Base-by-base conservation (phyloP, 768 basidiomycete species). In the Solioccasus polychromus region DNA sequence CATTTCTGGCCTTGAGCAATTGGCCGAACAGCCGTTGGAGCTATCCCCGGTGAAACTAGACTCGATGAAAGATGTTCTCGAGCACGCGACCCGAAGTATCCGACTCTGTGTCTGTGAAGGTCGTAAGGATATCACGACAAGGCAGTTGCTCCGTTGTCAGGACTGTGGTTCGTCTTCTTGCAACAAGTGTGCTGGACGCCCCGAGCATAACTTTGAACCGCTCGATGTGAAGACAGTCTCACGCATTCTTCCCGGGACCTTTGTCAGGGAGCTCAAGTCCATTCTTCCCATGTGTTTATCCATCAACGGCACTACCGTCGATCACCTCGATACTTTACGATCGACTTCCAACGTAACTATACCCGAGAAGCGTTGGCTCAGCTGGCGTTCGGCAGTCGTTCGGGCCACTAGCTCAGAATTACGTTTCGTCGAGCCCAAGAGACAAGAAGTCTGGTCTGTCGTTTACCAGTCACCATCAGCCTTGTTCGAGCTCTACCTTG, bases 61-160 rank as follows among this genome's bases (percentile, higher is more conserved):
- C 17, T 64, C 80, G 1, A 68, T 90, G 47, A 34, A 63, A 8
- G 71, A 78, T 22, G 70, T 95, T 17, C 74, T 95, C 28, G 62
- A 63, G 9, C 70, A 78, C 18, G 92, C 93, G 0, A 64, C 78
- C 45, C 73, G 73, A 48, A 92, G 88, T 52, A 75, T 82, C 14
- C 80, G 94, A 22, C 79, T 92, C 23, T 97, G 94, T 61, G 68
- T 77, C n/a, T 97, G 94, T 60, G 94, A 97, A 67, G 94, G 93
- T 3, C 85, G 89, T 9, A 74, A 80, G 29, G 85, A 79, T 50
- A 82, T 92, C 57, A 86, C 90, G 1, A 75, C 73, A 9, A 74
- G 82, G 26, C 72, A 75, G 26, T 68, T 94, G 30, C 76, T 78
- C 29, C 77, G 75, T 10, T 97, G 94, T 64, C 50, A 59, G 12